phyloP scores from a whole-genome alignment of 345 rosid species.

The Pistacia integerrima region DNA sequence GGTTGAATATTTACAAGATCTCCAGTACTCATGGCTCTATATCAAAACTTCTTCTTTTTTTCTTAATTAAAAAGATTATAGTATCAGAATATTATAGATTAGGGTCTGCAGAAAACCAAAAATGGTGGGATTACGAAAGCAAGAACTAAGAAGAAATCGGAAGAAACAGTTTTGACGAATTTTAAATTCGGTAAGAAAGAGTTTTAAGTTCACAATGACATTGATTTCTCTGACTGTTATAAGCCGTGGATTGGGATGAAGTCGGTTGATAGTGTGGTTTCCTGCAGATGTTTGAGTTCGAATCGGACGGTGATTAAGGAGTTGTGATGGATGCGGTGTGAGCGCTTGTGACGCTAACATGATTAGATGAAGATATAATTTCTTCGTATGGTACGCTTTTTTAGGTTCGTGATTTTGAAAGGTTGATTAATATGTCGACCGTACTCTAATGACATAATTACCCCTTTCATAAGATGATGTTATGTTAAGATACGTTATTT shows the following conservation, averaged over 20 bases:
- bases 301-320: not conserved
- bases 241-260: not conserved
- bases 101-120: not conserved
- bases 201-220: not conserved
- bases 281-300: not conserved
- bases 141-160: not conserved
- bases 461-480: not conserved
- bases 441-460: not conserved
- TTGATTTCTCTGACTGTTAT: not conserved
- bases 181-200: not conserved
- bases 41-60: not conserved
- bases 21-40: constrained; percentile 47
- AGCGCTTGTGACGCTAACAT: not conserved
- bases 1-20: constrained; percentile 75
- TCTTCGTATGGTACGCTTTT: not conserved
- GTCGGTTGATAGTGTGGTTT: not conserved
- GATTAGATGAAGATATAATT: not conserved
- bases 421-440: not conserved
- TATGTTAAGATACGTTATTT: too few species aligned
- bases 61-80: not conserved
- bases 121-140: not conserved
- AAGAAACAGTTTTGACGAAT: not conserved
- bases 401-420: constrained; percentile 2
- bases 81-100: not conserved
- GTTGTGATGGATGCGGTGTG: not conserved